Evolutionary conservation across 495 filamentous ascomycete genomes (phyloP).

Genomic region (Penicillium roqueforti): DNA sequence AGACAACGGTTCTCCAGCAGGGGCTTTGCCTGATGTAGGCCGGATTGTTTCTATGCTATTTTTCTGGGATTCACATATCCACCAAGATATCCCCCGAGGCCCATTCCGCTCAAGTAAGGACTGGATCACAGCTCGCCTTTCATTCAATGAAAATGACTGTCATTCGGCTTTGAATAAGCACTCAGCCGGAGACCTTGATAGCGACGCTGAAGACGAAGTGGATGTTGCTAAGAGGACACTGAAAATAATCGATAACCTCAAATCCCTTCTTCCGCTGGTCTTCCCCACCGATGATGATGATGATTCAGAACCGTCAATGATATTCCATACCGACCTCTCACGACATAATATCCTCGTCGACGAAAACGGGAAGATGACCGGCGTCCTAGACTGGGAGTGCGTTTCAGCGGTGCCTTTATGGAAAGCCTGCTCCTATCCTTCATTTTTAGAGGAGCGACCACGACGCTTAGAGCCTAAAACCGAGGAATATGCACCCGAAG

Average conservation of each 20-base stretch:
- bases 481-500: slow-evolving; percentile 15
- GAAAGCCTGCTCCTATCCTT: slow-evolving; percentile 41
- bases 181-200: slow-evolving; percentile 7
- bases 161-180: not conserved
- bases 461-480: slow-evolving; percentile 27
- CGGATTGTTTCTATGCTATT: not conserved
- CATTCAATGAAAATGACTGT: not conserved
- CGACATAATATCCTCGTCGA: slow-evolving; percentile 50
- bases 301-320: not conserved
- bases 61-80: not conserved
- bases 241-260: not conserved
- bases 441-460: slow-evolving; percentile 31
- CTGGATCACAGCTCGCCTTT: not conserved
- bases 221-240: slow-evolving; percentile 4
- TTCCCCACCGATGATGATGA: not conserved
- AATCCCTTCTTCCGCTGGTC: not conserved
- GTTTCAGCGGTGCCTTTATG: slow-evolving; percentile 46
- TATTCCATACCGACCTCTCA: slow-evolving; percentile 42
- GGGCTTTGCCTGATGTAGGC: not conserved
- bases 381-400: slow-evolving; percentile 53
- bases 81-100: not conserved
- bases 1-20: not conserved
- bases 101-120: not conserved
- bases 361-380: slow-evolving; percentile 37
- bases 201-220: not conserved